Conservation (phyloP, 2,329 filamentous ascomycete genomes). For the Colletotrichum spaethianum region DNA sequence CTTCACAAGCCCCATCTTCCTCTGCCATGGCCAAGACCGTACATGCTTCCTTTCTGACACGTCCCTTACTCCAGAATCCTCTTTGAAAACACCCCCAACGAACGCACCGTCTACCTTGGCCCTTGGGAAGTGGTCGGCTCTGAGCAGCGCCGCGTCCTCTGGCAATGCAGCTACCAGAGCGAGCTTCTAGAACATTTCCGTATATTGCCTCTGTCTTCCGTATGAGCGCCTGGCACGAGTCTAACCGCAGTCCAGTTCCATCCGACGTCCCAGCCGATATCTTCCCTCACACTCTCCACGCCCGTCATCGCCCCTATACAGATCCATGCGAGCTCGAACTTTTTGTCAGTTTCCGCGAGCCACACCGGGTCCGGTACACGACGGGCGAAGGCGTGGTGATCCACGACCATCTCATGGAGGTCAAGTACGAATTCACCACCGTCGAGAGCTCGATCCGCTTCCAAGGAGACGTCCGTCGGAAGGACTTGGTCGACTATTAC, state of each 20-base stretch:
- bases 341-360: slow-evolving; percentile 62
- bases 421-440: slow-evolving; percentile 66
- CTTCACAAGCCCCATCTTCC: slow-evolving; percentile 13
- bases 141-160: slow-evolving; percentile 64
- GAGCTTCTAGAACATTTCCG: slow-evolving; percentile 67
- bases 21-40: slow-evolving; percentile 40
- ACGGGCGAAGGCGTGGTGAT: slow-evolving; percentile 61
- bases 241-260: slow-evolving; percentile 54
- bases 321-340: slow-evolving; percentile 66
- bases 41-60: slow-evolving; percentile 28
- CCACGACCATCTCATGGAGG: slow-evolving; percentile 63
- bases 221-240: neutral
- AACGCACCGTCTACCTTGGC: slow-evolving; percentile 66
- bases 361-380: slow-evolving; percentile 64
- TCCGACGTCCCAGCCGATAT: slow-evolving; percentile 60
- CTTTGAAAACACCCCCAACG: slow-evolving; percentile 64
- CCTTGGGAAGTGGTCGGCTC: slow-evolving; percentile 66
- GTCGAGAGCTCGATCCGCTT: slow-evolving; percentile 63
- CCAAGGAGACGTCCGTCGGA: slow-evolving; percentile 63
- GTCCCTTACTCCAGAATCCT: slow-evolving; percentile 56
- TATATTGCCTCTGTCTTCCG: slow-evolving; percentile 48
- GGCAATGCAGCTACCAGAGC: slow-evolving; percentile 67
- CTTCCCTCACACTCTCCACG: slow-evolving; percentile 65
- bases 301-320: slow-evolving; percentile 65
- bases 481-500: slow-evolving; percentile 65